Conservation (phyloP, 768 basidiomycete genomes). For the Multifurca ochricompacta region DNA sequence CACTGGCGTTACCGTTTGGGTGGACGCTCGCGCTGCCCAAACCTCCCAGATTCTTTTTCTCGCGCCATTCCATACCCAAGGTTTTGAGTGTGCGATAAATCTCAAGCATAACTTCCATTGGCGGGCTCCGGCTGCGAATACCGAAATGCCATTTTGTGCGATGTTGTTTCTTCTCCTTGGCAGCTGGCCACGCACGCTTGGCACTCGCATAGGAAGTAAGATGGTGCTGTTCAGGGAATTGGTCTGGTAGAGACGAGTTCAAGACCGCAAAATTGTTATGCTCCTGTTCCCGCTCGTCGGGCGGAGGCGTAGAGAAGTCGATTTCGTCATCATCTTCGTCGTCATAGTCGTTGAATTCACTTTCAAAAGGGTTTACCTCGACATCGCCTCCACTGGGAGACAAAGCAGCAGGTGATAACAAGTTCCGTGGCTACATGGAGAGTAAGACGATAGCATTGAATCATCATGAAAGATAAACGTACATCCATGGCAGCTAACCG, state of each 20-base stretch:
- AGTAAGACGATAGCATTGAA: constrained; percentile 7
- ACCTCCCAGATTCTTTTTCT: constrained; percentile 73
- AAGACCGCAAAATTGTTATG: constrained; percentile 77
- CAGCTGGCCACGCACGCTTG: constrained; percentile 34
- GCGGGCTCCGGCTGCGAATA: constrained; percentile 86
- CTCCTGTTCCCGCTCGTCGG: constrained; percentile 31
- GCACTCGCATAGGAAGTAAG: constrained; percentile 60
- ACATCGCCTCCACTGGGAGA: constrained; percentile 54
- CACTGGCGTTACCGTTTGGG: background rate
- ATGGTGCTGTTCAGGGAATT: constrained; percentile 57
- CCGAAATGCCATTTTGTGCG: constrained; percentile 97
- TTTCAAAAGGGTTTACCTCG: constrained; percentile 76
- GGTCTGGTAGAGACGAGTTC: constrained; percentile 71
- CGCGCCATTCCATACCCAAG: constrained; percentile 96
- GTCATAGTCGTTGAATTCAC: constrained; percentile 52
- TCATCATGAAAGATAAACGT: constrained; percentile 27
- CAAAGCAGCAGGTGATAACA: constrained; percentile 56
- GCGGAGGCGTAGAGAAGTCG: constrained; percentile 40
- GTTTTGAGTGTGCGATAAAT: constrained; percentile 89
- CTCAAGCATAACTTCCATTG: constrained; percentile 99
- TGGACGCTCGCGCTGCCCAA: constrained; percentile 43
- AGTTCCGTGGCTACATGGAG: constrained; percentile 52
- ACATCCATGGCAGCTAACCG: constrained; percentile 76
- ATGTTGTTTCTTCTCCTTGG: constrained; percentile 60
- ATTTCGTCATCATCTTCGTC: constrained; percentile 47